phyloP scores from a whole-genome alignment of 176 grass and related monocot genomes.

The Dactylis glomerata region DNA sequence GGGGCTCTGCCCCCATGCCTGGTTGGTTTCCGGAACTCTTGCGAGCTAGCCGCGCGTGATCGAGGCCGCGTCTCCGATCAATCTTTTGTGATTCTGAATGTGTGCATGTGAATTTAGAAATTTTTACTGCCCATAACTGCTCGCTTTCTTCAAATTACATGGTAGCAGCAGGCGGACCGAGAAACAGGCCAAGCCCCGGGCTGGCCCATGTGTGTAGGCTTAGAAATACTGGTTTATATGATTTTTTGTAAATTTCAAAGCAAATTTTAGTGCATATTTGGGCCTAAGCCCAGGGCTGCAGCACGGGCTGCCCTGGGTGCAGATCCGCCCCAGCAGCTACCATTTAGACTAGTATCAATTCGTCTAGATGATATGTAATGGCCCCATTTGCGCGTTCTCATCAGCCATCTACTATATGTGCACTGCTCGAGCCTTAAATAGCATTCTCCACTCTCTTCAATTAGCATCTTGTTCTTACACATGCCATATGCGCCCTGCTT shows the following conservation, averaged over 20 bases:
- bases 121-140: constrained; percentile 34
- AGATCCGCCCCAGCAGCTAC: constrained; percentile 40
- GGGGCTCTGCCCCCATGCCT: constrained; percentile 31
- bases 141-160: constrained; percentile 1
- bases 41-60: not conserved
- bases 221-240: too few species aligned
- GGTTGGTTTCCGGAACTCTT: constrained; percentile 36
- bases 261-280: too few species aligned
- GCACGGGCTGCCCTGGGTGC: too few species aligned
- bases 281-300: too few species aligned
- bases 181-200: too few species aligned
- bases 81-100: not conserved
- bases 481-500: not conserved
- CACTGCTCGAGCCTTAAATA: not conserved
- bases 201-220: too few species aligned
- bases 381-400: not conserved
- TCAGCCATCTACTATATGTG: not conserved
- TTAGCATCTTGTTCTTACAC: not conserved
- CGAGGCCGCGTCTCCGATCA: constrained; percentile 10
- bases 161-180: too few species aligned
- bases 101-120: not conserved
- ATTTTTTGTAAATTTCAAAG: too few species aligned
- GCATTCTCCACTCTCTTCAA: not conserved
- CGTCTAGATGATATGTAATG: not conserved
- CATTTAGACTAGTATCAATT: constrained; percentile 55